These are phyloP conservation scores for Ogataea nonfermentans DNA, from an alignment of 805 yeast species.

Conservation along the genomic window DNA sequence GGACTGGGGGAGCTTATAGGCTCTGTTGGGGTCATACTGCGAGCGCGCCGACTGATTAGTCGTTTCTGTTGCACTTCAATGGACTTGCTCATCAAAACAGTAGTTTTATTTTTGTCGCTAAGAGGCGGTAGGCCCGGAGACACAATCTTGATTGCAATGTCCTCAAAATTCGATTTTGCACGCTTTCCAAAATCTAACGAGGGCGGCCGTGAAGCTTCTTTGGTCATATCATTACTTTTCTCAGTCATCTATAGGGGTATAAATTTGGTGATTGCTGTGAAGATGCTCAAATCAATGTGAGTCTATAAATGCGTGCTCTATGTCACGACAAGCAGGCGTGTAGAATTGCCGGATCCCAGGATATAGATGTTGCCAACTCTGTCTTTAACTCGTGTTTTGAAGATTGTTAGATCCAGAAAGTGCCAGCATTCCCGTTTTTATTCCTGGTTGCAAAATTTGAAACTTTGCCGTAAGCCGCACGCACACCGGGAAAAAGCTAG, in stretches of 20 bases:
- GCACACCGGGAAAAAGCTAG: constrained; percentile 1
- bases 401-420: not conserved
- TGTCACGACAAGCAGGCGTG: too few species aligned
- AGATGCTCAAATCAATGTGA: not conserved
- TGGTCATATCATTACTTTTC: not conserved
- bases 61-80: constrained; percentile 25
- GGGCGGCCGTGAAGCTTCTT: constrained; percentile 11
- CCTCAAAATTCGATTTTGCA: constrained; percentile 9
- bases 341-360: too few species aligned
- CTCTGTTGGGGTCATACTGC: constrained; percentile 6
- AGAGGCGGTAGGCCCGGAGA: constrained; percentile 28
- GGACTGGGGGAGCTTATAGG: not conserved
- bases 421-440: constrained; percentile 12
- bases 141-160: constrained; percentile 18
- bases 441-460: constrained; percentile 12
- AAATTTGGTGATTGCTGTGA: not conserved
- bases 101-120: constrained; percentile 18
- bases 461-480: constrained; percentile 15
- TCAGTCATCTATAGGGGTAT: constrained; percentile 9
- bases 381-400: too few species aligned
- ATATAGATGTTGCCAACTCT: too few species aligned
- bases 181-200: constrained; percentile 14
- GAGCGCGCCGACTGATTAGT: constrained; percentile 18
- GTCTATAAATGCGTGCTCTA: not conserved
- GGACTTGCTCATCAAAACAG: constrained; percentile 21